Base-by-base conservation (phyloP, 2,329 filamentous ascomycete species). In the Mycosphaerella sp. region DNA sequence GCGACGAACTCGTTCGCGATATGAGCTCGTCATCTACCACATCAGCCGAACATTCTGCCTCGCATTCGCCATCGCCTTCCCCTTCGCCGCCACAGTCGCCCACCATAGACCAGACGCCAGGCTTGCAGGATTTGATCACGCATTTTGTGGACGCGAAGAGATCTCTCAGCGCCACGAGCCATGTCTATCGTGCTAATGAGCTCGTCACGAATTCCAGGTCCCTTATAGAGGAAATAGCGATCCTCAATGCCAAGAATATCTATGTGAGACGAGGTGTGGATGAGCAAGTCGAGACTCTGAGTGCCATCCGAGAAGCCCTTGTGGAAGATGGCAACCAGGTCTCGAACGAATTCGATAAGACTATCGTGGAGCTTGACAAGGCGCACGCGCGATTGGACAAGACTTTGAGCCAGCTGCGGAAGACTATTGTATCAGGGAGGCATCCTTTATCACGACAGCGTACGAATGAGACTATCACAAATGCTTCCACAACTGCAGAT, bases 101-200 rank as follows among this genome's bases (percentile, higher is more conserved):
- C 21, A 66, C 66, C 7, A 70, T 68, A 54, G 63, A 70, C 44
- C 68, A 68, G 43, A 64, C 69, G 27, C 71, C 72, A 28, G 68
- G 69, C 18, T 79, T 95, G 64, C 88, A 95, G 61, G 82, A 81
- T 18, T 81, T 97, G 39, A 87, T 96, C 50, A 80, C 82, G 47
- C 84, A 95, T 70, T 84, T 96, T 32, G 81, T 96, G 36, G 84
- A 86, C 27, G 87, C 91, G 7, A 96, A 96, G 68, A 82, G 88
- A 40, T 90, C 90, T 1, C 79, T 97, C 4, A 87, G 86, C 13
- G 89, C 89, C 9, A 89, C 94, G 67, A 81, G 78, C 37, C 83
- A 66, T 56, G 88, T 96, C 45, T 84, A 87, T 66, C 86, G 87
- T 53, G 90, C 89, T 58, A 90, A 93, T 65, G 86, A 94, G 64